These are phyloP conservation scores for Lodderomyces jiufengensis DNA, from an alignment of 1,139 yeast genomes.

Conservation along the genomic window DNA sequence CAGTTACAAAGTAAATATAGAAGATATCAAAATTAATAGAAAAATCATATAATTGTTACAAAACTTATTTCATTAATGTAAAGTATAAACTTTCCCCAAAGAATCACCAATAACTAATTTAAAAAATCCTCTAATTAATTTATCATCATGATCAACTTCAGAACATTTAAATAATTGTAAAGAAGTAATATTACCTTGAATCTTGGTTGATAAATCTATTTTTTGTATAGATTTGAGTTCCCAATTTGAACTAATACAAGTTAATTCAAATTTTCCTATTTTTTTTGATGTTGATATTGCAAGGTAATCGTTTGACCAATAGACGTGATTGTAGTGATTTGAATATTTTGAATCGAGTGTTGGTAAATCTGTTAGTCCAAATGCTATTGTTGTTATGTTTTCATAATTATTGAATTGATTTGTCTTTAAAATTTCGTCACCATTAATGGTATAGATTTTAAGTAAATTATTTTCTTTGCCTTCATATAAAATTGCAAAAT, in stretches of 20 bases:
- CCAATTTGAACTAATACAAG: slow-evolving; percentile 24
- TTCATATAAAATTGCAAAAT: slow-evolving; percentile 36
- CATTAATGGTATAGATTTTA: slow-evolving; percentile 51
- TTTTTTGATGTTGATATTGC: slow-evolving; percentile 23
- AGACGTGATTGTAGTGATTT: slow-evolving; percentile 27
- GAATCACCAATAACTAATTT: slow-evolving; percentile 36
- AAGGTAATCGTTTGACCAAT: slow-evolving; percentile 38
- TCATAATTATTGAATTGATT: slow-evolving; percentile 7
- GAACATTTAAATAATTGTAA: slow-evolving; percentile 28
- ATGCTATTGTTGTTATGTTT: slow-evolving; percentile 21
- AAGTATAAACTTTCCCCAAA: slow-evolving; percentile 33
- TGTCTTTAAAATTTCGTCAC: slow-evolving; percentile 34
- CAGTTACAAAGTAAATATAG: no score
- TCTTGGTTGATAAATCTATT: slow-evolving; percentile 15
- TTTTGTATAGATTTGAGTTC: slow-evolving; percentile 17
- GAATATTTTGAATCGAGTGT: slow-evolving; percentile 25
- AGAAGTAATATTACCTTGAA: slow-evolving; percentile 23
- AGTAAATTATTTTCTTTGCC: slow-evolving; percentile 20
- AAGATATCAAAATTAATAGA: no score
- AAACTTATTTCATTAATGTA: slow-evolving; percentile 2
- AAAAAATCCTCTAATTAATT: slow-evolving; percentile 31
- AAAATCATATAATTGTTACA: no score
- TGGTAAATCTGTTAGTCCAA: slow-evolving; percentile 33
- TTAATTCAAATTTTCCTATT: slow-evolving; percentile 27
- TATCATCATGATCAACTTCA: slow-evolving; percentile 37